Percentiles rank a stretch among this genome's conserved stretches.
Evolutionary conservation across 345 rosid species (phyloP).

Genomic region (Sonneratia alba): DNA sequence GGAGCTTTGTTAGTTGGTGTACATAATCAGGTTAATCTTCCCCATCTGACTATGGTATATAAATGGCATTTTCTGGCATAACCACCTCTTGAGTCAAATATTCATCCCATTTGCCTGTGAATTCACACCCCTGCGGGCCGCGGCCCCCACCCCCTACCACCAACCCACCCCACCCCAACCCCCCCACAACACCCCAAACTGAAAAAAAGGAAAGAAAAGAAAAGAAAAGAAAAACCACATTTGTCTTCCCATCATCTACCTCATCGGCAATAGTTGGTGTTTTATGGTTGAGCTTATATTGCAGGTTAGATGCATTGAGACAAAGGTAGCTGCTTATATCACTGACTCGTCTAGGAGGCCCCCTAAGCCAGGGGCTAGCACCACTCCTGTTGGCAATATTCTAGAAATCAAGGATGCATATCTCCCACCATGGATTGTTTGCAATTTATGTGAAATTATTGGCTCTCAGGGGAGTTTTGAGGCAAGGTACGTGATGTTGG

Average conservation of each 20-base stretch:
- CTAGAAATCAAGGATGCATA: slow-evolving; percentile 58
- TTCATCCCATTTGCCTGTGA: neutral
- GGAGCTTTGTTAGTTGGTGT: neutral
- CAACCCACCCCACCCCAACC: too few species aligned
- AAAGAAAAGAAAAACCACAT: too few species aligned
- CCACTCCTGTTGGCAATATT: slow-evolving; percentile 28
- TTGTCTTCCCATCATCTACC: too few species aligned
- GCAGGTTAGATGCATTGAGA: slow-evolving; percentile 72
- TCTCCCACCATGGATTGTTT: slow-evolving; percentile 82
- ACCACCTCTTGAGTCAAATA: neutral
- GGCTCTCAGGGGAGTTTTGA: slow-evolving; percentile 58
- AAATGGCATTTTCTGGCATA: neutral
- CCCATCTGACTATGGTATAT: neutral
- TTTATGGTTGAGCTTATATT: slow-evolving; percentile 14
- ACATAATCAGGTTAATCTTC: neutral
- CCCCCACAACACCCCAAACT: too few species aligned
- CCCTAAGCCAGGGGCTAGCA: slow-evolving; percentile 12
- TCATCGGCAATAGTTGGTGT: too few species aligned
- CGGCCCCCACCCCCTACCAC: too few species aligned
- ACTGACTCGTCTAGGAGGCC: slow-evolving; percentile 21
- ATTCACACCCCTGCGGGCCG: too few species aligned
- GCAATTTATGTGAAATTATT: slow-evolving; percentile 48
- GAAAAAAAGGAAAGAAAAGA: too few species aligned
- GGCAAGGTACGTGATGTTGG: slow-evolving; percentile 41
- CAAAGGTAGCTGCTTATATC: slow-evolving; percentile 32